Conservation (phyloP, 768 basidiomycete genomes). For the Cubamyces sp. region DNA sequence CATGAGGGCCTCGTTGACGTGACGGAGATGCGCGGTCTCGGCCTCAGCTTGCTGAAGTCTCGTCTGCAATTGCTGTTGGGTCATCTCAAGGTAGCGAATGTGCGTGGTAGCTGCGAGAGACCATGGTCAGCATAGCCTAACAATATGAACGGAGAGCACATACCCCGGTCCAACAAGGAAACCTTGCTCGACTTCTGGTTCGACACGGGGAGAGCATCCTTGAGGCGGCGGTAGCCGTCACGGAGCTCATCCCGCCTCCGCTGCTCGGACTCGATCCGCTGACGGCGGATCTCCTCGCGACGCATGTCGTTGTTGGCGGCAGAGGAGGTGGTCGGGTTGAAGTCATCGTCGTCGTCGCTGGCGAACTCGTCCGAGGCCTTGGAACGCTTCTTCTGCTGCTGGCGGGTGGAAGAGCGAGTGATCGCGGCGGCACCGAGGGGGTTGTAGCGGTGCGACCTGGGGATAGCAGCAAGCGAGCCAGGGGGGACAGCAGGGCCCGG, state of each 20-base stretch:
- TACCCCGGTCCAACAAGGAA: constrained; percentile 83
- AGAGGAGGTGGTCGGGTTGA: constrained; percentile 55
- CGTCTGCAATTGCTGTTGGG: constrained; percentile 73
- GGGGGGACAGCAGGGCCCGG: constrained; percentile 51
- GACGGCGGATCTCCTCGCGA: constrained; percentile 88
- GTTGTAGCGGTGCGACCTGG: constrained; percentile 80
- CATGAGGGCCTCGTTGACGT: constrained; percentile 89
- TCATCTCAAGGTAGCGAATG: constrained; percentile 85
- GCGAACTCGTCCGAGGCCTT: constrained; percentile 60
- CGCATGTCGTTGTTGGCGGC: constrained; percentile 62
- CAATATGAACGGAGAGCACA: constrained; percentile 30
- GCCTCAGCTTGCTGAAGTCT: constrained; percentile 78
- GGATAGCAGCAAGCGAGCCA: constrained; percentile 59
- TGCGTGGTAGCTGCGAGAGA: constrained; percentile 68
- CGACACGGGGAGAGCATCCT: constrained; percentile 85
- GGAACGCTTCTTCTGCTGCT: constrained; percentile 45
- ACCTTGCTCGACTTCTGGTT: constrained; percentile 96
- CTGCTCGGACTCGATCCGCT: constrained; percentile 94
- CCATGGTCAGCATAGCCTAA: constrained; percentile 21
- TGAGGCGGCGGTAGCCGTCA: constrained; percentile 88
- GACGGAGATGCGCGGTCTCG: constrained; percentile 79
- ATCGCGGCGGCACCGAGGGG: constrained; percentile 58
- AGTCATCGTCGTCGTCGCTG: constrained; percentile 76
- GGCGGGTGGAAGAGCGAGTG: constrained; percentile 53
- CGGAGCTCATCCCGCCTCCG: constrained; percentile 90